These are phyloP conservation scores for Ceratocystis colombiana DNA, from an alignment of 2,329 filamentous ascomycete species.

Conservation along the genomic window DNA sequence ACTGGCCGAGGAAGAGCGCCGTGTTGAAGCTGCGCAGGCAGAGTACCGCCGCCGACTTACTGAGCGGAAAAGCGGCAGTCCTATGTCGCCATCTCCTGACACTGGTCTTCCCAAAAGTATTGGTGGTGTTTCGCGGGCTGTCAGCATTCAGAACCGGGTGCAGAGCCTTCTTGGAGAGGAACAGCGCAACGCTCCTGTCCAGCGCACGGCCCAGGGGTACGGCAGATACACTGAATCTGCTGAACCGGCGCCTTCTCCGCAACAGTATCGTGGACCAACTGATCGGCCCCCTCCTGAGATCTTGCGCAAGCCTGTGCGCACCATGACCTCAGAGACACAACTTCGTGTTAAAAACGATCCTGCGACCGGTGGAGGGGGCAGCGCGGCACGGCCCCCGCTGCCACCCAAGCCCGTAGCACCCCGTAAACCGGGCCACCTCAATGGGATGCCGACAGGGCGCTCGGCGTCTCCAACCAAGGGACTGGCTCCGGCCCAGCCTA, in stretches of 20 bases:
- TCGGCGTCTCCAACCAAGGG: slow-evolving; percentile 28
- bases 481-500: slow-evolving; percentile 38
- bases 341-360: slow-evolving; percentile 27
- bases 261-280: neutral
- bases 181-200: slow-evolving; percentile 47
- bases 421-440: slow-evolving; percentile 53
- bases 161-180: slow-evolving; percentile 76
- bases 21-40: slow-evolving; percentile 78
- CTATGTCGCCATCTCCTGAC: slow-evolving; percentile 30
- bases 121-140: slow-evolving; percentile 54
- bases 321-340: slow-evolving; percentile 23
- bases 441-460: slow-evolving; percentile 43
- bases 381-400: slow-evolving; percentile 10
- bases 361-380: slow-evolving; percentile 20
- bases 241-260: neutral
- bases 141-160: slow-evolving; percentile 86
- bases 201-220: slow-evolving; percentile 75
- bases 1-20: slow-evolving; percentile 76
- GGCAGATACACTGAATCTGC: slow-evolving; percentile 64
- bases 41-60: slow-evolving; percentile 73
- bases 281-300: slow-evolving; percentile 8
- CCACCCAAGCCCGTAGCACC: slow-evolving; percentile 43
- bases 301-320: slow-evolving; percentile 21
- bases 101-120: slow-evolving; percentile 44
- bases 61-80: slow-evolving; percentile 39